These are phyloP conservation scores for Anisogramma anomala DNA, from an alignment of 2,329 filamentous ascomycete genomes.

Conservation along the genomic window DNA sequence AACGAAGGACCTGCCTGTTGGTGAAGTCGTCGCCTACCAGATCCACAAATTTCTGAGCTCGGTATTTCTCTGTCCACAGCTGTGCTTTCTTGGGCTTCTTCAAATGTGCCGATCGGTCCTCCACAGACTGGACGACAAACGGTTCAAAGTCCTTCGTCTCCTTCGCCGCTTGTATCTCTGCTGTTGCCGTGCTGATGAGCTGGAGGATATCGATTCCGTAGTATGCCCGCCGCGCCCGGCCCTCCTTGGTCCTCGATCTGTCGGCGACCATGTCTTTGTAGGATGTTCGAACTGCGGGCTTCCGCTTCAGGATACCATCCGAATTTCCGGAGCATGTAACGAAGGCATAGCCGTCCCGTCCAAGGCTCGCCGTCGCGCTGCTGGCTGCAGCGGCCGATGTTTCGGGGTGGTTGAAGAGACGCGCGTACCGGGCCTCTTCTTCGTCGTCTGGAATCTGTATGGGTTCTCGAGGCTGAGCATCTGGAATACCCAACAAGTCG, in stretches of 20 bases:
- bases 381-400: slow-evolving; percentile 12
- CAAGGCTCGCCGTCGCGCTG: slow-evolving; percentile 14
- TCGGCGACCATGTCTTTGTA: slow-evolving; percentile 59
- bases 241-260: slow-evolving; percentile 53
- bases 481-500: neutral
- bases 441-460: neutral
- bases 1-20: slow-evolving; percentile 78
- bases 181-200: slow-evolving; percentile 60
- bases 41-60: slow-evolving; percentile 82
- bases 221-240: slow-evolving; percentile 62
- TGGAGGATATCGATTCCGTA: slow-evolving; percentile 89
- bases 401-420: slow-evolving; percentile 16
- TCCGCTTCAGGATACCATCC: slow-evolving; percentile 44
- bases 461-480: slow-evolving; percentile 1
- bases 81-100: slow-evolving; percentile 41
- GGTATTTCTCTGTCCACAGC: slow-evolving; percentile 96
- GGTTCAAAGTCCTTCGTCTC: slow-evolving; percentile 15
- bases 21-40: slow-evolving; percentile 90
- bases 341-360: slow-evolving; percentile 27
- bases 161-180: slow-evolving; percentile 37
- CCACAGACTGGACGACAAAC: slow-evolving; percentile 32
- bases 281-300: slow-evolving; percentile 32
- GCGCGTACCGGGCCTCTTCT: slow-evolving; percentile 14
- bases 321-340: slow-evolving; percentile 48
- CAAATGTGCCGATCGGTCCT: slow-evolving; percentile 20